Evolutionary conservation across 2,329 filamentous ascomycete species (phyloP), one percentile per base, ranked within the genome.

Genomic region (Periconia sp.): DNA sequence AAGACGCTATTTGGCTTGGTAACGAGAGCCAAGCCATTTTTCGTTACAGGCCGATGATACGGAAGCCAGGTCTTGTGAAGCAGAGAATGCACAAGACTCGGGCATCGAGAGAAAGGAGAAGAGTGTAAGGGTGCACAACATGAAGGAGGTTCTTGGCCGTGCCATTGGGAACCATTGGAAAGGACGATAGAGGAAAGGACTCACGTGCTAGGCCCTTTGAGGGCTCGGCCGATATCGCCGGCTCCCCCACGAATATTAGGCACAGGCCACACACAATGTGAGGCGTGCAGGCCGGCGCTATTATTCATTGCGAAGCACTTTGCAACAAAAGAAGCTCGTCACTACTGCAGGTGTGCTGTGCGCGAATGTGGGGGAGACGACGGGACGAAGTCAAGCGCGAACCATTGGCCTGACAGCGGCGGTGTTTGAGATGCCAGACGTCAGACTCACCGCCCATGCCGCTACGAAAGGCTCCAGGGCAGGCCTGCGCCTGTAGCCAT

Each of bases 341-440:
- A 43, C 55, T 64, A 57, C 57, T 60, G 54, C 59, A 59, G 52
- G 53, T 56, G 57, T 51, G 49, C 53, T 49, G 50, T 46, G 36
- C 39, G 43, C 43, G 46, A 52, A 33, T 51, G 60, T 47, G 49
- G 56, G 47, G 46, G 41, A 59, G 33, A 40, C 24, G 32, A 41
- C 33, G 46, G 46, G 36, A 31, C 32, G 34, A 13, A 25, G 3
- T 17, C 23, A 43, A 21, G 16, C 5, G 36, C 12, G 46, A 31
- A 40, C 31, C 37, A 50, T 47, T 52, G 40, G 49, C 23, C 29
- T 39, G 32, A 17, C 15, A 21, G 25, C n/a, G 19, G 24, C 17
- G 25, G 31, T 25, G 31, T 30, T 22, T 36, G 38, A 42, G 33
- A 45, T 36, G 36, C 32, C 15, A 35, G 34, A 42, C 18, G 45